Conservation (phyloP, 1,284 basidiomycete genomes). For the Austropuccinia psidii region DNA sequence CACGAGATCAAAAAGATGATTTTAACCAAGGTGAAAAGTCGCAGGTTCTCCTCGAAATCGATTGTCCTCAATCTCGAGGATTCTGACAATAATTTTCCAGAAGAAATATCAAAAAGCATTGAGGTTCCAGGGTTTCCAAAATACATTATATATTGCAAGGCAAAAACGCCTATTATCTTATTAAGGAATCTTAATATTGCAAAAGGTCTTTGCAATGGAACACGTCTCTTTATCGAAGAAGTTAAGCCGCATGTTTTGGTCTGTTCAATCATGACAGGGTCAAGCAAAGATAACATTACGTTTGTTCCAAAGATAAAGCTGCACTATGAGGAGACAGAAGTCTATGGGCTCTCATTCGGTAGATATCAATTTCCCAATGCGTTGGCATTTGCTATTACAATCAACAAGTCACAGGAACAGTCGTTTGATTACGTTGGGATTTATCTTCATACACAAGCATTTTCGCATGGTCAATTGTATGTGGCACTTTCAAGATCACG, state of each 20-base stretch:
- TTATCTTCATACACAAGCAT: neutral
- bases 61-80: too few species aligned
- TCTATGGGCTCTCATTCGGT: neutral
- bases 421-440: neutral
- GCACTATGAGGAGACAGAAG: neutral
- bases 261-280: neutral
- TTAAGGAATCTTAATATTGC: neutral
- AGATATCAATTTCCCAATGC: neutral
- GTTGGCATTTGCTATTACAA: neutral
- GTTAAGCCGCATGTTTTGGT: neutral
- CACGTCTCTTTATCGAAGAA: neutral
- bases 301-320: neutral
- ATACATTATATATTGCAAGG: neutral
- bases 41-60: too few species aligned
- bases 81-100: too few species aligned
- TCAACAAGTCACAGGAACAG: constrained; percentile 19
- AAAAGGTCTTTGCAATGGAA: neutral
- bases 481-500: neutral
- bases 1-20: too few species aligned
- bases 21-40: too few species aligned
- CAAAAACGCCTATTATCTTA: neutral
- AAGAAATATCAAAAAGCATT: neutral
- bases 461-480: constrained; percentile 12
- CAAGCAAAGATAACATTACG: neutral
- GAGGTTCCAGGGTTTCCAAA: neutral